phyloP scores from a whole-genome alignment of 352 stramenopile species.

The Phytophthora megakarya region DNA sequence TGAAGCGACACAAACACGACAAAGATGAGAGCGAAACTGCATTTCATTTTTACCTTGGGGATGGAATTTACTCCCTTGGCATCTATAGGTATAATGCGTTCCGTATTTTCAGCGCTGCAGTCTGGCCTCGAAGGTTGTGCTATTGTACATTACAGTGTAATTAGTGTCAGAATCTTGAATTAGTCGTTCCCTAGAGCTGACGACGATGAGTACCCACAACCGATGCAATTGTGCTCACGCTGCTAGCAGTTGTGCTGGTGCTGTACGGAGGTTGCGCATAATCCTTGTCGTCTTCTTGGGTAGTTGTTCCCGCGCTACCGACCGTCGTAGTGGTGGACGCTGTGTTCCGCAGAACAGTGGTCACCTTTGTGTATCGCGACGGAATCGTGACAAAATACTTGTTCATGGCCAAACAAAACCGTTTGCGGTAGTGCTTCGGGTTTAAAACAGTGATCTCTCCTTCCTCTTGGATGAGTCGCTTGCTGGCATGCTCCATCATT shows the following conservation, averaged over 20 bases:
- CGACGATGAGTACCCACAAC: conserved; percentile 24
- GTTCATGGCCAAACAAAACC: conserved; percentile 87
- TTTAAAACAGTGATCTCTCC: conserved; percentile 89
- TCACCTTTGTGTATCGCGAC: conserved; percentile 87
- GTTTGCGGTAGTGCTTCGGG: conserved; percentile 86
- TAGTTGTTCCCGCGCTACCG: conserved; percentile 27
- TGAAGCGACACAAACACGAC: conserved; percentile 24
- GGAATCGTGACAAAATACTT: conserved; percentile 91
- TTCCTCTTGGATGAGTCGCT: conserved; percentile 89
- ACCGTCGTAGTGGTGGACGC: conserved; percentile 30
- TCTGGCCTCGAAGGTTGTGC: not conserved
- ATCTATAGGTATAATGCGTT: conserved; percentile 17
- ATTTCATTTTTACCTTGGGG: conserved; percentile 37
- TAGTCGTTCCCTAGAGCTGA: conserved; percentile 11
- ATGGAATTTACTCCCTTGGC: not conserved
- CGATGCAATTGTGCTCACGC: conserved; percentile 32
- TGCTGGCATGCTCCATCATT: conserved; percentile 89
- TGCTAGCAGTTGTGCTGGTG: conserved; percentile 35
- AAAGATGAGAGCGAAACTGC: conserved; percentile 25
- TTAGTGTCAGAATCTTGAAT: conserved; percentile 19
- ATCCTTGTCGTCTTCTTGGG: conserved; percentile 41
- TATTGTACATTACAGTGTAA: conserved; percentile 42
- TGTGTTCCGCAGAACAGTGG: conserved; percentile 57
- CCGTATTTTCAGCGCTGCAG: not conserved
- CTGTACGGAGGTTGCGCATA: conserved; percentile 36